These are phyloP conservation scores for Heritiera fomes DNA, from an alignment of 345 rosid species.

Conservation along the genomic window DNA sequence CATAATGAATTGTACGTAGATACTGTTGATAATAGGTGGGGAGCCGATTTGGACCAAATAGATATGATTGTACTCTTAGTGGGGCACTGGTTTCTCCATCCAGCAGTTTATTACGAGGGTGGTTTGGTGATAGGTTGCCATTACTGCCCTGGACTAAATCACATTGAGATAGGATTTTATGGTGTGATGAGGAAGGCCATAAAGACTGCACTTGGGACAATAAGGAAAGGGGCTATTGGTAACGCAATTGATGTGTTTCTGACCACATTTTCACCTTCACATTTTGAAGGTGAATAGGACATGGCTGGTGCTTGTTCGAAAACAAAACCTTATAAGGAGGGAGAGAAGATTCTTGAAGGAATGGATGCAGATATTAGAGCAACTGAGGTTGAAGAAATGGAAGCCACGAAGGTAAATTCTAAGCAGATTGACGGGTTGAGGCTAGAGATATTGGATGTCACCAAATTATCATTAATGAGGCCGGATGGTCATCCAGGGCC, in stretches of 20 bases:
- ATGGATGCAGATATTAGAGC: constrained; percentile 74
- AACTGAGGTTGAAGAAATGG: constrained; percentile 65
- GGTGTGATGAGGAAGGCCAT: constrained; percentile 71
- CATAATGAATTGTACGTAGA: constrained; percentile 69
- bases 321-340: constrained; percentile 66
- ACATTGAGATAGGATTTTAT: constrained; percentile 75
- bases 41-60: constrained; percentile 50
- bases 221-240: constrained; percentile 38
- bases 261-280: constrained; percentile 85
- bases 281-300: constrained; percentile 96
- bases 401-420: constrained; percentile 38
- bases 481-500: constrained; percentile 96
- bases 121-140: constrained; percentile 77
- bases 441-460: constrained; percentile 69
- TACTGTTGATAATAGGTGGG: constrained; percentile 77
- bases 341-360: constrained; percentile 68
- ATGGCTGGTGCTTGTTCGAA: constrained; percentile 80
- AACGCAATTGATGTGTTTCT: constrained; percentile 41
- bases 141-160: constrained; percentile 66
- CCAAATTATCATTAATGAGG: constrained; percentile 64
- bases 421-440: constrained; percentile 31
- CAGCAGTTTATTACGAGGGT: constrained; percentile 74
- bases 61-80: constrained; percentile 66
- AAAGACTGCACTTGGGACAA: constrained; percentile 56
- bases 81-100: constrained; percentile 95